Conservation (phyloP, 331 rosid species). For the Spiraea crenata region DNA sequence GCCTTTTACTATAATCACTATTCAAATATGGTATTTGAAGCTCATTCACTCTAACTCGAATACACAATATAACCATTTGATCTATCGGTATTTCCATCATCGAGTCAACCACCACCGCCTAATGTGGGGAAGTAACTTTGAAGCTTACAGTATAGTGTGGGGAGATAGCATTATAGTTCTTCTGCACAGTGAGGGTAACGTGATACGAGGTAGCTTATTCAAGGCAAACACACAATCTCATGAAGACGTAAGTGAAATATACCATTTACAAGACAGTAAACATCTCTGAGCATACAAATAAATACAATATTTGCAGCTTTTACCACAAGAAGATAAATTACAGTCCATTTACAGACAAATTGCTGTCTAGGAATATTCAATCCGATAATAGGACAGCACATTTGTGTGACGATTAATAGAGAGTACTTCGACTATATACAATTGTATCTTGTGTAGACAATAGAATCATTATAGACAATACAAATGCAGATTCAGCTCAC, state of each 20-base stretch:
- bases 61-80: too few relatives aligned
- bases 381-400: not conserved
- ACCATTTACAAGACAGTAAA: not conserved
- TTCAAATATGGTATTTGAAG: too few relatives aligned
- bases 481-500: constrained; percentile 13
- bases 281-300: not conserved
- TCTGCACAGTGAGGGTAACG: too few relatives aligned
- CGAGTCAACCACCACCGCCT: too few relatives aligned
- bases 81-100: too few relatives aligned
- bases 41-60: too few relatives aligned
- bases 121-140: too few relatives aligned
- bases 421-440: constrained; percentile 13
- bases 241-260: not conserved
- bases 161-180: too few relatives aligned
- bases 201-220: too few relatives aligned
- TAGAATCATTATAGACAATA: constrained; percentile 13
- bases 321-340: not conserved
- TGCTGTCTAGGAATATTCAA: not conserved
- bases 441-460: constrained; percentile 17
- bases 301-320: not conserved
- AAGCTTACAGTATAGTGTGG: too few relatives aligned
- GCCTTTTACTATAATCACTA: too few relatives aligned
- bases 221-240: not conserved
- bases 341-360: constrained; percentile 10
- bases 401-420: not conserved